Base-by-base conservation (phyloP, 495 filamentous ascomycete species). In the Geoglossum glabrum region DNA sequence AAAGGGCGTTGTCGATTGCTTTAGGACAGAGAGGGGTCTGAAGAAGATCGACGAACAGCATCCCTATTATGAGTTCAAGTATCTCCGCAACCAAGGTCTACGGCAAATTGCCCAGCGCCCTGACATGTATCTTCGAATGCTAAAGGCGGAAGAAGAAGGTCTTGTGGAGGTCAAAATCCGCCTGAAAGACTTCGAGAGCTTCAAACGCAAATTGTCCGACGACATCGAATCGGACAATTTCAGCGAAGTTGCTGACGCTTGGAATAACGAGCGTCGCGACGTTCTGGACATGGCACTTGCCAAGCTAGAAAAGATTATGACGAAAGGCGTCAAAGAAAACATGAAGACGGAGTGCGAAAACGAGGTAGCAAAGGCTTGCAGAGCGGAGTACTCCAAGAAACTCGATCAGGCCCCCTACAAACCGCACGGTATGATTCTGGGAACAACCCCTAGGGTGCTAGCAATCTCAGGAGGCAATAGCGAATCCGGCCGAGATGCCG, bases 61-160 rank as follows among this genome's bases (percentile, higher is more conserved):
- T 65, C 88, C 86, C 0, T 97, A 92, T 68, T 95, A 95, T 67
- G 92, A 95, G 67, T 90, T 98, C 72, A 98, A 98, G 64, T 98
- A 98, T 60, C 81, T 97, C 19, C 78, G 86, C 38, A 86, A 92
- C 62, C 88, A 95, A 65, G 84, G 82, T 49, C 78, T 96, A 56
- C 72, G 71, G 34, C 83, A 92, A 59, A 80, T 97, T 60, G 85
- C 87, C 7, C 77, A 76, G 23, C 81, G 82, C 19, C 92, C 92
- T 10, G 90, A 94, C 62, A 76, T 93, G 50, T 97, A 86, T 64
- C 71, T 98, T 17, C 84, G 86, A 66, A 98, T 98, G 92, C 80
- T 97, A 65, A 92, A 87, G 66, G 92, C 92, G 3, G 92, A 98
- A 69, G 82, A 87, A 62, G 92, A 97, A 65, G 88, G 89, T 3